Evolutionary conservation across 176 grass and related monocot species (phyloP), one percentile per base, ranked within the genome.

Genomic region (Olyra latifolia): DNA sequence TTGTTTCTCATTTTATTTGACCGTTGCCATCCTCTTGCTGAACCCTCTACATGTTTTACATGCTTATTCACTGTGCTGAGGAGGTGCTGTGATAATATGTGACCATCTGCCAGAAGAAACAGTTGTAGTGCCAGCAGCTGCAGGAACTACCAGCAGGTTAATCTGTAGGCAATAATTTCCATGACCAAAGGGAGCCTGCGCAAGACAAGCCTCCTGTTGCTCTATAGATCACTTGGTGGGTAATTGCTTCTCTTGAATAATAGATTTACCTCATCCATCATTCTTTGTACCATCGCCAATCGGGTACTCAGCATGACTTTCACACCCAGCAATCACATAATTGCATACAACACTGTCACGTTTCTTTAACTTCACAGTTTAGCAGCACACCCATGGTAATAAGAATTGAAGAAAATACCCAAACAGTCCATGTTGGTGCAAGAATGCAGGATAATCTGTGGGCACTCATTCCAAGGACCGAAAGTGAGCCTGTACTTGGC

Each of bases 401-500:
- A 61, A 27, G 32, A 2, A 35, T 35, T 35, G 32, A 35, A 35
- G 86, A 53, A 48, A 79, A 77, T 46, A 77, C 35, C n/a, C 56
- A 55, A 42, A 6, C 43, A 66, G 27, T 45, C 53, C 57, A 84
- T 45, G 25, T 75, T 84, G 38, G 19, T 76, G 63, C 77, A 56
- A 45, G 61, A 42, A 45, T 53, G 76, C 27, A 76, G 67, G 28
- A 72, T 89, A 32, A 85, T 89, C 48, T 85, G 71, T 82, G 24
- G 39, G 62, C 72, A 85, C 71, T 58, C 60, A 85, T 72, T 85
- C 74, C 77, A 49, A 85, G 82, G 87, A 66, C 57, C 77, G 9
- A 52, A 76, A 85, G 67, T 75, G 71, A 77, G 47, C 17, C 65
- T 72, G 65, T 85, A 77, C 87, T 89, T 85, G 41, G 69, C 48